Conservation (phyloP, 1,139 yeast species). For the Pichia sp. region DNA sequence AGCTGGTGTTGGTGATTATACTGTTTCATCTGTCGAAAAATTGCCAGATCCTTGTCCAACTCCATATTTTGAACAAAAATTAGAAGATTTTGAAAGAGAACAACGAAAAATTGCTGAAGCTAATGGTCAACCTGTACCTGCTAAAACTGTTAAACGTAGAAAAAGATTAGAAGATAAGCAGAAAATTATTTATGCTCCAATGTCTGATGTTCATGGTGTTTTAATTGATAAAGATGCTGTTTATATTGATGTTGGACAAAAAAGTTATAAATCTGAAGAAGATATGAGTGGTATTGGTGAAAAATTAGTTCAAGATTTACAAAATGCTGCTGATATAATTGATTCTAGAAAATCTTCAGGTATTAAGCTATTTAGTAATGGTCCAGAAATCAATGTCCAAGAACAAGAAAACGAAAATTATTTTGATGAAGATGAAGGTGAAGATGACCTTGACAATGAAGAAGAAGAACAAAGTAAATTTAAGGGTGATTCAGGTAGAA, state of each 20-base stretch:
- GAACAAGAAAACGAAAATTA: slow-evolving; percentile 36
- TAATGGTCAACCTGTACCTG: slow-evolving; percentile 49
- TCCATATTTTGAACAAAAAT: slow-evolving; percentile 79
- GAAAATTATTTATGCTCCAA: slow-evolving; percentile 94
- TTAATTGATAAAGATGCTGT: slow-evolving; percentile 96
- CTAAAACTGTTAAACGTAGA: slow-evolving; percentile 53
- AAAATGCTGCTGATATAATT: slow-evolving; percentile 57
- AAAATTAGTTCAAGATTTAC: slow-evolving; percentile 73
- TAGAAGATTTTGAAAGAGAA: slow-evolving; percentile 74
- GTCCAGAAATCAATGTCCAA: slow-evolving; percentile 41
- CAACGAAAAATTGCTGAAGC: slow-evolving; percentile 57
- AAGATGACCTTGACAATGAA: slow-evolving; percentile 31
- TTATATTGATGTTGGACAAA: slow-evolving; percentile 77
- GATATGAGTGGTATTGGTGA: slow-evolving; percentile 57
- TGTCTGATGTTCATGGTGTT: slow-evolving; percentile 99
- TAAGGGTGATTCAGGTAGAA: slow-evolving; percentile 49
- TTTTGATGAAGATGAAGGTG: slow-evolving; percentile 33
- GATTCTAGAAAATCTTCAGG: slow-evolving; percentile 51
- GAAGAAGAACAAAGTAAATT: slow-evolving; percentile 36
- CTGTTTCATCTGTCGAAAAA: slow-evolving; percentile 71
- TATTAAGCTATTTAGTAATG: slow-evolving; percentile 65
- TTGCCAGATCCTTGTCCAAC: slow-evolving; percentile 99
- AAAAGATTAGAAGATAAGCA: slow-evolving; percentile 90
- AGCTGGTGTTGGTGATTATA: slow-evolving; percentile 92
- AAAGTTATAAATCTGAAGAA: slow-evolving; percentile 45